Evolutionary conservation across 106 monocot genomes (phyloP), one percentile per base, ranked within the genome.

Genomic region (Triglochin maritima): DNA sequence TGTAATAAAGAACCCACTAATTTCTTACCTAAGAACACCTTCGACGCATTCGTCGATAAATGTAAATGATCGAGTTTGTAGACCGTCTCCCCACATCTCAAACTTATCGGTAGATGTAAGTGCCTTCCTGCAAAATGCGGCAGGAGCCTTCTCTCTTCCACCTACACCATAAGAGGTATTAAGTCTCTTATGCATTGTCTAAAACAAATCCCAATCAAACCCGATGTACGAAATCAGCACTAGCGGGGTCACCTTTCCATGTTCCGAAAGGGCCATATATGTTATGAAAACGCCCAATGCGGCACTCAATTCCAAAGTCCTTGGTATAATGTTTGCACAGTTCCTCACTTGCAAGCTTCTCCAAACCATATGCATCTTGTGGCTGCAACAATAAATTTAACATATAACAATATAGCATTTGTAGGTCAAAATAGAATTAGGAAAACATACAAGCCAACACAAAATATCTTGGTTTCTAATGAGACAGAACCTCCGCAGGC

Each of bases 31-130:
- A 47, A 87, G 72, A 16, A 92, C 91, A 69, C 91, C 91, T 76
- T 92, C 91, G 41, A 92, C 91, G 14, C 91, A 92, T 73, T 92
- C 91, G 59, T 92, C 91, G 56, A 92, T 92, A 71, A 92, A 92
- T 14, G 91, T 92, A 74, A 92, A 92, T 29, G 87, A 92, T 49
- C 87, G 77, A 68, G 91, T 92, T 78, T 92, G 91, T 47, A 92
- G 80, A 44, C 91, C 87, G 74, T 92, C 91, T 47, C 91, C 91
- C 91, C 91, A 92, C 87, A 92, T 92, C 66, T 92, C 87, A 65
- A 92, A 92, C 51, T 71, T 87, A 44, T 87, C 87, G 4, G 74
- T 79, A 51, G 91, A 85, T 71, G 91, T 92, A 45, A 78, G 57
- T 41, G 82, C 66, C 76, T 92, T 92, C 66, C 91, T 81, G 62